Evolutionary conservation across 441 rosid species (phyloP), one percentile per base, ranked within the genome.

Genomic region (Populus hybrid): DNA sequence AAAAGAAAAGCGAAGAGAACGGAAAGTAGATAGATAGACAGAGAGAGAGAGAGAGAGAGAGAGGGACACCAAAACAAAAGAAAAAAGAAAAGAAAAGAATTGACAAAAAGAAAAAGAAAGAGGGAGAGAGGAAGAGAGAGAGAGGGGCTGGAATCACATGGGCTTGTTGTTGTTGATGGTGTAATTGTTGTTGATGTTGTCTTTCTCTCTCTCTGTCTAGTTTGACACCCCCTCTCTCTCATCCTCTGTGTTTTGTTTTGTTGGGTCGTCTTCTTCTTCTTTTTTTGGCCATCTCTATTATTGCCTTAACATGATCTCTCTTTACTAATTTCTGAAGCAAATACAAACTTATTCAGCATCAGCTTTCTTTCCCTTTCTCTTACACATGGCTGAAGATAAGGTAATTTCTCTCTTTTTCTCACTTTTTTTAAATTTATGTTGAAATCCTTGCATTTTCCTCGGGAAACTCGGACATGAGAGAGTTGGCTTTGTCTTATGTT

Each of bases 111-210:
- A 78, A 82, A 70, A 57, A 77, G 71, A 61, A 69, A 57, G 32
- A 69, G 71, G 69, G 21, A 40, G 57, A 34, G 38, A 50, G 72
- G 70, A 32, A 40, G 66, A 34, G 70, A 20, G 26, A 40, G 67
- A 40, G 72, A 16, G 69, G 67, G 85, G 93, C 89, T 90, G 94
- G 86, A 83, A 80, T 88, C 96, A 92, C 96, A 92, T 92, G 94
- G 86, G 68, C 89, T 87, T 87, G 88, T 84, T 86, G 82, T 85
- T 74, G 71, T 68, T 80, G 70, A 2, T 65, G 32, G 10, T 40
- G 50, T 40, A 40, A 40, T 40, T 11, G 50, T n/a, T 59, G 64
- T 59, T 73, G 21, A 71, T 74, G 57, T 71, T 36, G 53, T 74
- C 69, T 18, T 18, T 76, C 64, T 79, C 78, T 82, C 75, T 81